Conservation (phyloP, 257 asterid species). For the Agastache rugosa region DNA sequence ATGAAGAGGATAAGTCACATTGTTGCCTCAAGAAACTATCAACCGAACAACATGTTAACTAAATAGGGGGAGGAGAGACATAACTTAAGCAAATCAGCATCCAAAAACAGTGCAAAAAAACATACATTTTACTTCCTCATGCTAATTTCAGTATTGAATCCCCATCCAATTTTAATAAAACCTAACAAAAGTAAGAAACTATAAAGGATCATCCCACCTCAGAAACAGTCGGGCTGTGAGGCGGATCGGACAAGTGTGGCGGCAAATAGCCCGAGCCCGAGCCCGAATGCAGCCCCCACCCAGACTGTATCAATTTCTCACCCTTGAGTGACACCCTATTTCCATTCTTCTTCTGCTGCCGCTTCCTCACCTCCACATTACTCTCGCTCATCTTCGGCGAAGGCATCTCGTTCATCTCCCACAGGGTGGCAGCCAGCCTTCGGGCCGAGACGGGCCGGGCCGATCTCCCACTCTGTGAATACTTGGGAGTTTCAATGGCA, state of each 20-base stretch:
- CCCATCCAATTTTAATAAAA: slow-evolving; percentile 10
- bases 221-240: slow-evolving; percentile 74
- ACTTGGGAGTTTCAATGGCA: slow-evolving; percentile 64
- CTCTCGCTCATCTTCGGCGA: slow-evolving; percentile 62
- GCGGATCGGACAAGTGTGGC: slow-evolving; percentile 79
- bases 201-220: slow-evolving; percentile 48
- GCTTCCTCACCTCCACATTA: slow-evolving; percentile 43
- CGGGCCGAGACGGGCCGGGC: slow-evolving; percentile 85
- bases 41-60: too few species aligned
- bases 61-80: too few species aligned
- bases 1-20: too few species aligned
- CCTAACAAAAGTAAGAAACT: background rate
- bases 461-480: slow-evolving; percentile 65
- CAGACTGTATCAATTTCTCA: slow-evolving; percentile 51
- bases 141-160: background rate
- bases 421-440: slow-evolving; percentile 83
- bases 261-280: slow-evolving; percentile 63
- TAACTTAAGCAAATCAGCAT: background rate
- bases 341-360: slow-evolving; percentile 44
- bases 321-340: slow-evolving; percentile 43
- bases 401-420: slow-evolving; percentile 92
- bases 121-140: slow-evolving; percentile 9
- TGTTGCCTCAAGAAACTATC: too few species aligned
- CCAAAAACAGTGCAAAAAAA: background rate
- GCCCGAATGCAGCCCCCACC: slow-evolving; percentile 36